Percentiles rank a stretch among this genome's conserved stretches.
phyloP scores from a whole-genome alignment of 192 early-diverging fungal genomes.

The Coemansia reversa region DNA sequence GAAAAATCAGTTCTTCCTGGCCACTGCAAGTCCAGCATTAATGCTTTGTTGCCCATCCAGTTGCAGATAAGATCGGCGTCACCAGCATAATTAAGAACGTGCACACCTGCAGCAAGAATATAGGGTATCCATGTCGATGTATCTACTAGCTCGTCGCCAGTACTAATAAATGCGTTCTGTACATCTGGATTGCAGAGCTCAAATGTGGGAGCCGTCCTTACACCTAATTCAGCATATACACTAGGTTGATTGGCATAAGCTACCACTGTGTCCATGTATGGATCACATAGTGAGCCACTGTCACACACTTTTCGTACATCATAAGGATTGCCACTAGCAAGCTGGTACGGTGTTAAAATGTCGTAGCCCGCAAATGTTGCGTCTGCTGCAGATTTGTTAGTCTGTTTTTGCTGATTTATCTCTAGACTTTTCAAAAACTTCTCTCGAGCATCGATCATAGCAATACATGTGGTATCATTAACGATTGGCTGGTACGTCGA shows the following conservation, averaged over 20 bases:
- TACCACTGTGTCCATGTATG: slow-evolving; percentile 71
- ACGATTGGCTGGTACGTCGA: slow-evolving; percentile 69
- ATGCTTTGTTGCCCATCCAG: slow-evolving; percentile 79
- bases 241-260: slow-evolving; percentile 68
- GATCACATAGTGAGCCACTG: slow-evolving; percentile 76
- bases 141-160: slow-evolving; percentile 82
- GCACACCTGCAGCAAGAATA: slow-evolving; percentile 72
- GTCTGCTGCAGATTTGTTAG: slow-evolving; percentile 10
- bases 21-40: slow-evolving; percentile 82
- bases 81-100: slow-evolving; percentile 82
- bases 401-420: not conserved
- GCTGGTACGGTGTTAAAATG: slow-evolving; percentile 74
- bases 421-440: slow-evolving; percentile 10
- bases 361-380: slow-evolving; percentile 71
- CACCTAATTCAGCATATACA: slow-evolving; percentile 69
- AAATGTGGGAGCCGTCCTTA: slow-evolving; percentile 56
- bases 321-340: slow-evolving; percentile 86
- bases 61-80: slow-evolving; percentile 91
- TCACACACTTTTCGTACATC: slow-evolving; percentile 85
- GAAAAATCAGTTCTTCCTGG: slow-evolving; percentile 66
- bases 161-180: slow-evolving; percentile 71
- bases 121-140: slow-evolving; percentile 59
- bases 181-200: slow-evolving; percentile 77
- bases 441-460: slow-evolving; percentile 56
- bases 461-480: slow-evolving; percentile 61